These are phyloP conservation scores for Claviceps digitariae DNA, from an alignment of 2,329 filamentous ascomycete species.

Conservation along the genomic window DNA sequence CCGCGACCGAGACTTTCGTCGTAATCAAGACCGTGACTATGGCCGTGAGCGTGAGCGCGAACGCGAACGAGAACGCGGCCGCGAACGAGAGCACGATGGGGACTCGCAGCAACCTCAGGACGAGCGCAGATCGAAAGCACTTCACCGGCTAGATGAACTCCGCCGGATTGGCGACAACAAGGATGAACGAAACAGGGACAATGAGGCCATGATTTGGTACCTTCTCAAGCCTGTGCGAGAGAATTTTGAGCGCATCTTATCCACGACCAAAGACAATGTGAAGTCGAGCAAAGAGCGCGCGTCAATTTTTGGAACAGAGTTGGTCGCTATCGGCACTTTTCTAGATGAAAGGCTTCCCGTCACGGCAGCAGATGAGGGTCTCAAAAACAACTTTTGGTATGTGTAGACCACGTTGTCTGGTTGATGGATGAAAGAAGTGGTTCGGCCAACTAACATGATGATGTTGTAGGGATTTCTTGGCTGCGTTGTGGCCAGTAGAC, in stretches of 20 bases:
- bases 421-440: not conserved
- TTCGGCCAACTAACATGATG: conserved; percentile 10
- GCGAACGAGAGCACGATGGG: conserved; percentile 12
- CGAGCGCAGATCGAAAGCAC: conserved; percentile 27
- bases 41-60: conserved; percentile 14
- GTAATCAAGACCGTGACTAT: conserved; percentile 11
- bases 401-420: conserved; percentile 9
- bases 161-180: conserved; percentile 35
- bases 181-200: conserved; percentile 31
- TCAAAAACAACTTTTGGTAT: conserved; percentile 39
- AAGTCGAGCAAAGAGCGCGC: conserved; percentile 49
- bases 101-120: conserved; percentile 21
- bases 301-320: conserved; percentile 45
- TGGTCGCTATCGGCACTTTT: conserved; percentile 49
- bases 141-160: conserved; percentile 28
- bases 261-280: conserved; percentile 48
- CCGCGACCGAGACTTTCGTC: conserved; percentile 11
- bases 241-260: conserved; percentile 45
- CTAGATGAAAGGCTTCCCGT: conserved; percentile 35
- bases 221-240: conserved; percentile 44
- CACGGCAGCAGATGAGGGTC: conserved; percentile 24
- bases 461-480: conserved; percentile 27
- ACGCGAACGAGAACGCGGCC: conserved; percentile 11
- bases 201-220: conserved; percentile 34
- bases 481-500: conserved; percentile 32